Percentiles rank a stretch among this genome's conserved stretches.
Evolutionary conservation across 176 grass and related monocot species (phyloP).

Genomic region (Miscanthus lutarioriparius): DNA sequence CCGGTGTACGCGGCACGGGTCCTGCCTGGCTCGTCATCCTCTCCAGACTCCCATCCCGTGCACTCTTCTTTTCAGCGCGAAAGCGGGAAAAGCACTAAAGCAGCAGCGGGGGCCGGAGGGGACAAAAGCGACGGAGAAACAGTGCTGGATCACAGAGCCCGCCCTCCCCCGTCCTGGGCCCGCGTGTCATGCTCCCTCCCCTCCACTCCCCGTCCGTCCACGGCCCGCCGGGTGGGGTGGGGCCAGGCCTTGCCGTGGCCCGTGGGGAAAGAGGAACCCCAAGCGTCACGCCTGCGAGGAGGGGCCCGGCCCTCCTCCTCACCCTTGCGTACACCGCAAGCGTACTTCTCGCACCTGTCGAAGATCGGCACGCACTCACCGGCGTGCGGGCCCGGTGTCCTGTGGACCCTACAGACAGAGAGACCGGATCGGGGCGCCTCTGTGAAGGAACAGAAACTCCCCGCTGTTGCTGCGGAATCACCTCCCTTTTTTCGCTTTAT

Average conservation of each 20-base stretch:
- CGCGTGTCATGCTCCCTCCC: background rate
- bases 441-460: background rate
- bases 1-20: background rate
- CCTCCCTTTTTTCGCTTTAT: constrained; percentile 3
- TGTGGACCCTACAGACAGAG: rapidly evolving
- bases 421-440: background rate
- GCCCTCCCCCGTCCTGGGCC: background rate
- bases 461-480: background rate
- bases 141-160: background rate
- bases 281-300: constrained; percentile 39
- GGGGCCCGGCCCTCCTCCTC: background rate
- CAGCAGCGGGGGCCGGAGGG: background rate
- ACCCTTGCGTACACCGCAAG: constrained; percentile 60
- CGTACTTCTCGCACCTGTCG: constrained; percentile 15
- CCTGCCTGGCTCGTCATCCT: background rate
- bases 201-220: background rate
- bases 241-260: constrained; percentile 1
- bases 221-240: background rate
- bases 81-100: constrained; percentile 43
- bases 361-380: background rate
- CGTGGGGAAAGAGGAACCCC: constrained; percentile 18
- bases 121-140: constrained; percentile 38
- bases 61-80: constrained; percentile 55
- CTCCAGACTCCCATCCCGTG: background rate
- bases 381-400: rapidly evolving